phyloP scores from a whole-genome alignment of 345 rosid genomes.

The Pelargonium nanum region DNA sequence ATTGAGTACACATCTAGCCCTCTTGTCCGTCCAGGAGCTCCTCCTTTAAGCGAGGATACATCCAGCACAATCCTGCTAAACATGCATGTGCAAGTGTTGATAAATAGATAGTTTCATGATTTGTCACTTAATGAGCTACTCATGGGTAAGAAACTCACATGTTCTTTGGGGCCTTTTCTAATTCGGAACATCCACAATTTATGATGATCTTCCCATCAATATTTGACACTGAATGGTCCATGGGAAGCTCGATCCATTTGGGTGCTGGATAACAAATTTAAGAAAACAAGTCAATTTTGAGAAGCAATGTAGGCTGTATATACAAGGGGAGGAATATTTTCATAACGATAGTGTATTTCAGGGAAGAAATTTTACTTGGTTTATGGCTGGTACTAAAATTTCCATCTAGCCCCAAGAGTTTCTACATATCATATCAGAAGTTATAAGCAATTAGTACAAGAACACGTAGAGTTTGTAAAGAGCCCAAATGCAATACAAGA shows the following conservation, averaged over 20 bases:
- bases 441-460: background rate
- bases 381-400: constrained; percentile 21
- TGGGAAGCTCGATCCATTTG: constrained; percentile 43
- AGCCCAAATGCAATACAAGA: background rate
- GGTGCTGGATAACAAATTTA: constrained; percentile 32
- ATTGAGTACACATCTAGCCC: constrained; percentile 45
- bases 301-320: constrained; percentile 5
- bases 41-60: constrained; percentile 58
- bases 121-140: background rate
- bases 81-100: background rate
- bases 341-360: background rate
- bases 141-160: constrained; percentile 27
- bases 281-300: constrained; percentile 9
- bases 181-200: constrained; percentile 25
- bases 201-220: constrained; percentile 39
- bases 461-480: background rate
- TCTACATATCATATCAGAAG: constrained; percentile 24
- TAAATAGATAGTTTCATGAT: background rate
- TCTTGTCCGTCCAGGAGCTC: constrained; percentile 89
- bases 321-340: background rate
- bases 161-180: constrained; percentile 34
- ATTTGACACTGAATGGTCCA: constrained; percentile 36
- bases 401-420: constrained; percentile 46
- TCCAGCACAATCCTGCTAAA: constrained; percentile 62
- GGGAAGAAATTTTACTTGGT: constrained; percentile 34